Base-by-base conservation (phyloP, 2,329 filamentous ascomycete genomes). In the Plectosphaerella cucumerina region DNA sequence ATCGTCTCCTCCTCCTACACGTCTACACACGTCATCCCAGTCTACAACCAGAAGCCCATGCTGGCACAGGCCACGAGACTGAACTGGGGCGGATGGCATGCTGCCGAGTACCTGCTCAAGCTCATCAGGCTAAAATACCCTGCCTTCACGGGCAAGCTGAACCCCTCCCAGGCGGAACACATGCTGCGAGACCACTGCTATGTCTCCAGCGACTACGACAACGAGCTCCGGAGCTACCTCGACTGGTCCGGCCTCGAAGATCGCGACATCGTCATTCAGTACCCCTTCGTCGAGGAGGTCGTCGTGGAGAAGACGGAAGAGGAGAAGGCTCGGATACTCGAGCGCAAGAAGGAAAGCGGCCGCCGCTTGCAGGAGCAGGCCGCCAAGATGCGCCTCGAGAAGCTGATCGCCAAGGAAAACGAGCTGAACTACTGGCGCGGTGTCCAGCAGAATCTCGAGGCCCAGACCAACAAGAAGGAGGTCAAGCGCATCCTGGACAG, bases 371-470 rank as follows among this genome's bases (percentile, higher is more conserved):
- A 99, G 67, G 91, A 97, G 62, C 94, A 99, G 69, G 94, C 94
- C 0, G 93, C 93, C 10, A 97, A 96, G 70, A 96, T 97, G 90
- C 86, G 94, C 8, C 74, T 99, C 1, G 94, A 99, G 58, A 96
- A 96, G 62, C 76, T 99, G 44, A 90, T 97, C 66, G 89, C 89
- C 63, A 99, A 99, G 69, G 94, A 99, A 70, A 85, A 96, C 64
- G 92, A 97, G 65, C 74, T 97, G 2, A 92, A 96, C 59, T 97
- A 96, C 69, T 97, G 92, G 75, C 91, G 90, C 64, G 83, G 90
- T 53, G 73, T 99, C 4, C 90, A 95, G 62, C 68, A 75, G 33
- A 84, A 83, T 56, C 75, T 97, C 10, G 80, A 77, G 2, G 84
- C 86, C 21, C 82, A 89, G 59, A 57, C 55, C 21, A 92, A 86